These are phyloP conservation scores for Sclerotinia borealis DNA, from an alignment of 2,329 filamentous ascomycete species.

Conservation along the genomic window DNA sequence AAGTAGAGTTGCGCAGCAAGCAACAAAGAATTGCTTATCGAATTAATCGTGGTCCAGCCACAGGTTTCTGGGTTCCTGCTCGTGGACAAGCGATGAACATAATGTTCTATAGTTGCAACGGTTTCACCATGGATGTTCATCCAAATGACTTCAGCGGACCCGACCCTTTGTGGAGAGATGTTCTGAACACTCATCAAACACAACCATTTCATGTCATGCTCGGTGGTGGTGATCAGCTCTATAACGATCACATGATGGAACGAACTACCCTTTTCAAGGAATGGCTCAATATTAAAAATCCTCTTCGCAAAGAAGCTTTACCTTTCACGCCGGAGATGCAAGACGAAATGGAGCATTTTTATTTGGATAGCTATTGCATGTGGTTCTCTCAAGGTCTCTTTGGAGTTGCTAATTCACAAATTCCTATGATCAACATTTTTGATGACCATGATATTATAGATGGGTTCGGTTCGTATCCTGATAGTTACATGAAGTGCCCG, in stretches of 20 bases:
- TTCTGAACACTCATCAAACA: conserved; percentile 85
- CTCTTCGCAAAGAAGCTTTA: conserved; percentile 69
- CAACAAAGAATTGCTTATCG: conserved; percentile 90
- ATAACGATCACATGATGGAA: conserved; percentile 79
- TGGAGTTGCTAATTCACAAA: conserved; percentile 85
- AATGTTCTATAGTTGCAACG: conserved; percentile 98
- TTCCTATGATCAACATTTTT: conserved; percentile 97
- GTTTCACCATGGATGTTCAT: conserved; percentile 78
- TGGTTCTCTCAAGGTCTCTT: conserved; percentile 98
- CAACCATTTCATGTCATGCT: conserved; percentile 97
- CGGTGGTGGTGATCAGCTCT: conserved; percentile 93
- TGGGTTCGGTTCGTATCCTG: conserved; percentile 87
- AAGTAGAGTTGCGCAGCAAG: conserved; percentile 72
- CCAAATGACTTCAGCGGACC: conserved; percentile 80
- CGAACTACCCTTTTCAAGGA: conserved; percentile 71
- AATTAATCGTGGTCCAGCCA: conserved; percentile 84
- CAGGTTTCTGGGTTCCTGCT: conserved; percentile 91
- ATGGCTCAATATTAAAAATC: conserved; percentile 78
- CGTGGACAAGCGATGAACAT: conserved; percentile 88
- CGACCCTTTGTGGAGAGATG: conserved; percentile 94
- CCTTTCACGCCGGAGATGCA: conserved; percentile 79
- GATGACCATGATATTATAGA: conserved; percentile 92
- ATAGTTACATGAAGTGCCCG: conserved; percentile 84
- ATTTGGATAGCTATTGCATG: conserved; percentile 78
- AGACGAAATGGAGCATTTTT: conserved; percentile 81